These are phyloP conservation scores for Podospora comata DNA, from an alignment of 495 filamentous ascomycete genomes.

Conservation along the genomic window DNA sequence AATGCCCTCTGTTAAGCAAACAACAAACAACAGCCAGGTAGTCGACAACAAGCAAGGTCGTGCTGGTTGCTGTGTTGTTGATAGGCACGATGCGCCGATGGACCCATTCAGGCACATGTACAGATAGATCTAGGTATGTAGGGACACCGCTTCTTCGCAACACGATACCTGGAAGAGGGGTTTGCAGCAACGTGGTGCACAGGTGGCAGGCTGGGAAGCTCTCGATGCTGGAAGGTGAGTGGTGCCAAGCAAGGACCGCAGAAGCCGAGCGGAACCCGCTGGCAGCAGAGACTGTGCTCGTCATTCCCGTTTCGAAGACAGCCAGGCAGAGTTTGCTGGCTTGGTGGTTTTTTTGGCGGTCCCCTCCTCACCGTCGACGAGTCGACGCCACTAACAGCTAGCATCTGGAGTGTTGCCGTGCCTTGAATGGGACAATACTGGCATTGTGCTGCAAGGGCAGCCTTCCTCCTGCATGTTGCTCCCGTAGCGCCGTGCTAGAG, in stretches of 20 bases:
- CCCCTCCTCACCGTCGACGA: neutral
- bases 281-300: neutral
- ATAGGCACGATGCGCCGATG: neutral
- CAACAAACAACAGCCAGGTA: constrained; percentile 18
- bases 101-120: neutral
- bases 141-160: constrained; percentile 1
- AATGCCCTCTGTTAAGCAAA: constrained; percentile 24
- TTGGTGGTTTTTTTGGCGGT: neutral
- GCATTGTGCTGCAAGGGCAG: constrained; percentile 3
- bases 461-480: constrained; percentile 5
- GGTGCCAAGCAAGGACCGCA: constrained; percentile 5
- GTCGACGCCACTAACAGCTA: neutral
- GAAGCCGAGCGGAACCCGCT: neutral
- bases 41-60: neutral
- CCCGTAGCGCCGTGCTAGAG: constrained; percentile 1
- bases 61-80: constrained; percentile 14
- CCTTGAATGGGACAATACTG: constrained; percentile 1
- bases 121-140: neutral
- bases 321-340: neutral
- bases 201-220: constrained; percentile 1
- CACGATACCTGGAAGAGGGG: neutral
- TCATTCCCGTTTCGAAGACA: neutral
- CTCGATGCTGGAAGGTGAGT: constrained; percentile 3
- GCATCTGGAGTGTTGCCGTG: constrained; percentile 1
- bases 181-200: neutral